phyloP scores from a whole-genome alignment of 805 yeast genomes.

The Candida awuae region DNA sequence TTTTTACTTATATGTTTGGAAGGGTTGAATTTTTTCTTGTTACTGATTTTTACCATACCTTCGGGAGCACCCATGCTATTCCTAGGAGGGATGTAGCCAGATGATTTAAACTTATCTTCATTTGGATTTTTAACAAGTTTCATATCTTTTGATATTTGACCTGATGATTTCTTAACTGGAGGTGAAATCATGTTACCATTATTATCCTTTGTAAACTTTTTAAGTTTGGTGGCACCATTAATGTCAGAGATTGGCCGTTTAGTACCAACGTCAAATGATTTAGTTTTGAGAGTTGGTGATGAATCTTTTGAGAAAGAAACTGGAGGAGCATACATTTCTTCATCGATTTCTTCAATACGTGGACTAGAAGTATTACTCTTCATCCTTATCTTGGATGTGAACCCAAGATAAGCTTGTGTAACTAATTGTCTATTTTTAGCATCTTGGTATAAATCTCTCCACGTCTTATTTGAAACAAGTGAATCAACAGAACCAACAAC shows the following conservation, averaged over 20 bases:
- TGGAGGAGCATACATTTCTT: neutral
- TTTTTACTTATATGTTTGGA: neutral
- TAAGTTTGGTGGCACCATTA: neutral
- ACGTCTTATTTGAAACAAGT: conserved; percentile 54
- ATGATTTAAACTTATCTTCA: neutral
- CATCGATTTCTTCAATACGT: neutral
- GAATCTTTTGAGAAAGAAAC: too few relatives aligned
- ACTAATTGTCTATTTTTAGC: conserved; percentile 43
- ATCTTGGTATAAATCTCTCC: conserved; percentile 63
- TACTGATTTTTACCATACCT: conserved; percentile 12
- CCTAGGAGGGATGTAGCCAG: conserved; percentile 4
- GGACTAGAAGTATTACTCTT: neutral
- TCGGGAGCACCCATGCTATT: conserved; percentile 2
- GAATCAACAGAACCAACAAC: conserved; percentile 75
- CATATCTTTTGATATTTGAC: conserved; percentile 6
- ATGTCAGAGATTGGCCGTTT: too few relatives aligned
- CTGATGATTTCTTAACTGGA: conserved; percentile 3
- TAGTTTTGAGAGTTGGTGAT: too few relatives aligned
- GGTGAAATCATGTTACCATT: neutral
- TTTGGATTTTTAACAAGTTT: neutral
- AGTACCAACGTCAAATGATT: too few relatives aligned
- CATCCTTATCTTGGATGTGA: conserved; percentile 13
- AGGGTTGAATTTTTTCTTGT: conserved; percentile 6
- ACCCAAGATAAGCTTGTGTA: conserved; percentile 20
- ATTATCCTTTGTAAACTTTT: neutral